Evolutionary conservation across 148 eudicot genomes (phyloP).

Genomic region (Fagopyrum tataricum): DNA sequence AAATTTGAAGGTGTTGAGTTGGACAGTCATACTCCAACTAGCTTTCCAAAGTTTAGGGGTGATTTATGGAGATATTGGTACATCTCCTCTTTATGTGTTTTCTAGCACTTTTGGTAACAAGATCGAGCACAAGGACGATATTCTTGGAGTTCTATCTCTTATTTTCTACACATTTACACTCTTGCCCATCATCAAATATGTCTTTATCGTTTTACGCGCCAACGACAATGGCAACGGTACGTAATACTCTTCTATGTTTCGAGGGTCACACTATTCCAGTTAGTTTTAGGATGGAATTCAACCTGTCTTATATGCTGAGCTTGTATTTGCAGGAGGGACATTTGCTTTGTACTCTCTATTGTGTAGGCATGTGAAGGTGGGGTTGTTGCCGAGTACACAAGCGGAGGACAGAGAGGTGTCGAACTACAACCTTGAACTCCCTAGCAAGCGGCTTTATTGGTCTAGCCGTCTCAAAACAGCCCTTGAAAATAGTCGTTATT

Average conservation of each 20-base stretch:
- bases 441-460: conserved; percentile 16
- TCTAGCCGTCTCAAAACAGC: conserved; percentile 24
- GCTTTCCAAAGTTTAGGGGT: conserved; percentile 43
- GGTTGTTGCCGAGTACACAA: conserved; percentile 35
- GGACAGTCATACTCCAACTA: conserved; percentile 24
- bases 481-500: conserved; percentile 21
- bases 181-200: conserved; percentile 34
- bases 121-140: conserved; percentile 23
- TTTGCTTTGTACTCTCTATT: conserved; percentile 41
- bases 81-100: conserved; percentile 35
- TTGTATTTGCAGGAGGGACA: conserved; percentile 28
- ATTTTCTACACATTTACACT: conserved; percentile 35
- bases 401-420: conserved; percentile 35
- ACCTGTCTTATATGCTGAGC: too few species aligned
- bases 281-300: background rate
- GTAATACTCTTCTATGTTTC: background rate
- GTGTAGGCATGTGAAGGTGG: conserved; percentile 37
- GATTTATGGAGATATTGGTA: conserved; percentile 36
- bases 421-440: conserved; percentile 20
- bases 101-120: conserved; percentile 25
- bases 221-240: conserved; percentile 40
- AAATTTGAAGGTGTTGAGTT: conserved; percentile 17
- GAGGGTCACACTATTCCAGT: background rate
- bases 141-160: conserved; percentile 33
- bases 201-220: conserved; percentile 33